Evolutionary conservation across 495 filamentous ascomycete species (phyloP).

Genomic region (Letharia lupina): DNA sequence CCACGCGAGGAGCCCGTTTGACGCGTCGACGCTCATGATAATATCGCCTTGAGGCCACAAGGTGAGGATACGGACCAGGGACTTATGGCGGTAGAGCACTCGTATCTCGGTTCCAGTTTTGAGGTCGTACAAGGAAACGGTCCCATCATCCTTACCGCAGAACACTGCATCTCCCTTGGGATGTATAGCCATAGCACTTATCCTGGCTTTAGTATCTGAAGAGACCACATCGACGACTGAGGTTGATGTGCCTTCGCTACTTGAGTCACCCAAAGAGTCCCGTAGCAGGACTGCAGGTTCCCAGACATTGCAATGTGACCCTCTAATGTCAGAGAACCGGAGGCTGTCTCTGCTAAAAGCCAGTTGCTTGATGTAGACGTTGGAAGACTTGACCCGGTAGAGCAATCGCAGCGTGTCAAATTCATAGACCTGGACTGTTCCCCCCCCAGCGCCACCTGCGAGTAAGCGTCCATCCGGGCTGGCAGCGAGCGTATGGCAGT

Average conservation of each 20-base stretch:
- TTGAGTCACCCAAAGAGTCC: slow-evolving; percentile 6
- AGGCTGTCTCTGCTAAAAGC: slow-evolving; percentile 30
- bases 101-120: slow-evolving; percentile 20
- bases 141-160: slow-evolving; percentile 28
- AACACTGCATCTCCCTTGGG: slow-evolving; percentile 20
- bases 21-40: slow-evolving; percentile 22
- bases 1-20: slow-evolving; percentile 20
- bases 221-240: slow-evolving; percentile 13
- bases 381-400: slow-evolving; percentile 26
- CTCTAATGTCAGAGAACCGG: slow-evolving; percentile 27
- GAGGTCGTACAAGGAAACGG: slow-evolving; percentile 23
- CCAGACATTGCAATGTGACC: slow-evolving; percentile 31
- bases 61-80: slow-evolving; percentile 17
- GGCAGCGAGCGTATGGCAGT: slow-evolving; percentile 17
- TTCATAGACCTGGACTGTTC: slow-evolving; percentile 30
- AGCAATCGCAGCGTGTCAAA: slow-evolving; percentile 32
- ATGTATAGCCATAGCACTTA: slow-evolving; percentile 25
- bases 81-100: slow-evolving; percentile 26
- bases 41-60: slow-evolving; percentile 14
- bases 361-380: slow-evolving; percentile 25
- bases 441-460: slow-evolving; percentile 21
- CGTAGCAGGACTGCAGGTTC: slow-evolving; percentile 20
- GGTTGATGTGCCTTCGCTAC: slow-evolving; percentile 15
- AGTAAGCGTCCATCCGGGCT: slow-evolving; percentile 30
- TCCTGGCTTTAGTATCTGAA: slow-evolving; percentile 19